Evolutionary conservation across 495 filamentous ascomycete genomes (phyloP), one percentile per base, ranked within the genome.

Genomic region (Penicillium goetzii): DNA sequence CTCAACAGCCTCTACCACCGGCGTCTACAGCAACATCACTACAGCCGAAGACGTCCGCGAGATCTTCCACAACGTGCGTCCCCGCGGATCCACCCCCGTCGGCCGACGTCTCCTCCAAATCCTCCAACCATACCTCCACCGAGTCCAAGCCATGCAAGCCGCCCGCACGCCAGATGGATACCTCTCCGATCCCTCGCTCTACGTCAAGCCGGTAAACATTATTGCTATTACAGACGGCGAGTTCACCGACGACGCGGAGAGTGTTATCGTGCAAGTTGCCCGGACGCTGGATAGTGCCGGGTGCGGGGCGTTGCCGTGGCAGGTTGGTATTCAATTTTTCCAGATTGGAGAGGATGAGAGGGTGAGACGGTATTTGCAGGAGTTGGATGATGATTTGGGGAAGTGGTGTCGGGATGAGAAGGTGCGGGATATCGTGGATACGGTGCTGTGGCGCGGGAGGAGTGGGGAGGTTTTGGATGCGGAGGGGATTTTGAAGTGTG

Each of bases 251-350:
- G 91, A 94, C 65, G 83, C 90, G 12, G 91, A 96, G 75, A 80
- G 77, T 51, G 81, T 90, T 11, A 88, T 99, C 60, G 78, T 90
- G 12, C 69, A 74, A 9, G 81, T 84, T 0, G 95, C 93, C 0
- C 80, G 84, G 74, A 85, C 84, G 63, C 80, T 99, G 25, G 94
- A 97, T 71, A 34, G 61, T 0, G 57, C 63, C 11, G 76, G 72
- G 19, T 72, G 89, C 5, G 82, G 88, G 36, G 93, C 93, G 0
- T 86, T 89, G 34, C 83, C 92, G 26, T 90, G 91, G 83, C 95
- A 99, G 78, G 81, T 97, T 14, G 95, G 96, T 14, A 88, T 99
- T 60, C 95, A 99, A 76, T 97, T 99, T 78, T 95, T 99, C 78
- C 95, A 99, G 79, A 90, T 98, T 58, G 95, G 95, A 52, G 82